Base-by-base conservation (phyloP, 228 moss, liverwort and hornwort species). In the Sphagnum magellanicum region DNA sequence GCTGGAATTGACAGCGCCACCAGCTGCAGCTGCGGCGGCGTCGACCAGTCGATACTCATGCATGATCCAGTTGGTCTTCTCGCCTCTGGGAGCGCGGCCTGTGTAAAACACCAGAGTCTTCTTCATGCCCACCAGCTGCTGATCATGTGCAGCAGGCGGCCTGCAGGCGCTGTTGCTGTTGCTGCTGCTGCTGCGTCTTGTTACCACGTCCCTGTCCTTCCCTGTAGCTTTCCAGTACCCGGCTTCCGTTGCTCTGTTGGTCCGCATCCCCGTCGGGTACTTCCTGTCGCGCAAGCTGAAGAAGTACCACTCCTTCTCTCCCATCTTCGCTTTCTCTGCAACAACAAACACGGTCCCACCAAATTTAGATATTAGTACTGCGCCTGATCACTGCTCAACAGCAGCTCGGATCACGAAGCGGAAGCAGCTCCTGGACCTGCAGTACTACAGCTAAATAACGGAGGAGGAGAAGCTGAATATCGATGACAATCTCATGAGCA, bases 201-300 rank as follows among this genome's bases (percentile, higher is more conserved):
- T 72, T 73, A 78, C 71, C 16, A 88, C 88, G 52, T 84, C 88
- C 0, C 84, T 70, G 77, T 88, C 88, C 68, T 88, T 88, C 5
- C 88, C 88, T 1, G 88, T 88, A 11, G 88, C 88, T 61, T 88
- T 88, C 88, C 88, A 88, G 72, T 88, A 88, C 1, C 88, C 88
- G 62, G 71, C 77, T 69, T 88, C 84, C 5, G 88, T 88, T 14
- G 88, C 88, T 47, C 88, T 71, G 60, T 88, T 88, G 48, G 84
- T 88, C 15, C 88, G 74, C 84, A 77, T 88, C 70, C 88, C 88
- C 0, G 88, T 88, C 0, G 88, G 88, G 47, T 88, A 88, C 70
- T 88, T 88, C 0, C 84, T 81, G 71, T 88, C 88, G 16, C 81
- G 84, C 53, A 75, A 67, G 58, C 88, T 88, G 75, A 81, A 88